Percentiles rank a stretch among this genome's conserved stretches.
These are phyloP conservation scores for Penstemon davidsonii DNA, from an alignment of 257 asterid genomes.

Conservation along the genomic window DNA sequence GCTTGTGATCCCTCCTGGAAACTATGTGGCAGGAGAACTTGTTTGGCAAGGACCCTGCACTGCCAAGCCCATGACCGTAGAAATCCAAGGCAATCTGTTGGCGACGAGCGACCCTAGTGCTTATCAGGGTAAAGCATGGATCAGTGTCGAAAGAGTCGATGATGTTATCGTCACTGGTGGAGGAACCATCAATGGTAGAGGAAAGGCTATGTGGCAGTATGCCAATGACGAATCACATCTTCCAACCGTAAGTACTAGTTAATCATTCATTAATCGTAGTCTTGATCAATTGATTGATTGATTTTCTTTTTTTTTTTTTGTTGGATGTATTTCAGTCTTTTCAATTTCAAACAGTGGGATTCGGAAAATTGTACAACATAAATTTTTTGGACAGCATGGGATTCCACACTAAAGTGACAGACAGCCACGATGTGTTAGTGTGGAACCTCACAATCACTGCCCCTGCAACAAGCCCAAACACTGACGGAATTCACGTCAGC, in stretches of 20 bases:
- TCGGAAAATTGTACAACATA: constrained; percentile 32
- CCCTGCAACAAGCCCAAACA: constrained; percentile 75
- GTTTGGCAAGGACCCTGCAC: constrained; percentile 64
- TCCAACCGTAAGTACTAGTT: constrained; percentile 47
- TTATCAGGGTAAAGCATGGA: constrained; percentile 44
- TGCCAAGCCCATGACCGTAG: constrained; percentile 42
- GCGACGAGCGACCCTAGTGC: constrained; percentile 49
- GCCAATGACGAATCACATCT: constrained; percentile 32
- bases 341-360: constrained; percentile 26
- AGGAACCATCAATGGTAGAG: constrained; percentile 70
- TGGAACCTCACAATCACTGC: constrained; percentile 45
- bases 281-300: background rate
- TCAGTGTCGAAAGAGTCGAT: constrained; percentile 35
- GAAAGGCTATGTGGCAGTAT: constrained; percentile 36
- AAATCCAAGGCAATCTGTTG: constrained; percentile 50
- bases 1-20: constrained; percentile 52
- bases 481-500: constrained; percentile 71
- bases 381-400: constrained; percentile 61
- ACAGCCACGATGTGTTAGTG: constrained; percentile 33
- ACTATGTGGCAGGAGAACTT: constrained; percentile 45
- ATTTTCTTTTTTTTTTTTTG: too few relatives aligned
- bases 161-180: constrained; percentile 52
- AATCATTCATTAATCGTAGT: background rate
- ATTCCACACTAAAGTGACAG: constrained; percentile 53
- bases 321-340: constrained; percentile 37